Conservation (phyloP, 2,329 filamentous ascomycete species). For the Ascochyta koolunga region DNA sequence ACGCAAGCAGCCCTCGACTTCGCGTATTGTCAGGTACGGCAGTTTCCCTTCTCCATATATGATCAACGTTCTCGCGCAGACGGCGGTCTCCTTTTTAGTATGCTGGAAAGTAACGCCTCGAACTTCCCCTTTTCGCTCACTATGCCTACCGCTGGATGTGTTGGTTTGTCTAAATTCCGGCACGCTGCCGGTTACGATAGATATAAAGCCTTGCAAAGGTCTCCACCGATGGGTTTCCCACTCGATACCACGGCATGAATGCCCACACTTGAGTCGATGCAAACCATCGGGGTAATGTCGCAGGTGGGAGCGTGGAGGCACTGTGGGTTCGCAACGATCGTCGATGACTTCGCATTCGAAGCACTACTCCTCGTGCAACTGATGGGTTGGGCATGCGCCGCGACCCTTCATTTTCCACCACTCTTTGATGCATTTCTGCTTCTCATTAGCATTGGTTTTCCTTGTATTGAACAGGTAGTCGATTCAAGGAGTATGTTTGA, state of each 20-base stretch:
- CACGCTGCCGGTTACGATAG: too few relatives aligned
- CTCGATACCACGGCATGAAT: neutral
- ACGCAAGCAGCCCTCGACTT: neutral
- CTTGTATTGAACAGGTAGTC: too few relatives aligned
- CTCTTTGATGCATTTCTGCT: conserved; percentile 59
- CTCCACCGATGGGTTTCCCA: neutral
- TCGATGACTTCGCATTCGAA: neutral
- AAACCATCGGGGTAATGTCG: neutral
- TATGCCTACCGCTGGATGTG: neutral
- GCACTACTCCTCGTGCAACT: conserved; percentile 43
- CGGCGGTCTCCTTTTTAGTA: neutral
- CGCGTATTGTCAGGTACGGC: neutral
- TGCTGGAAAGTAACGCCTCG: neutral
- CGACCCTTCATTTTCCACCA: conserved; percentile 65
- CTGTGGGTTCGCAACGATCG: neutral
- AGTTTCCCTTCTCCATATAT: neutral
- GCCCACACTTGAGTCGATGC: neutral
- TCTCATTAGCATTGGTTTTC: neutral
- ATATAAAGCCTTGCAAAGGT: too few relatives aligned
- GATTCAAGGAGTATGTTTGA: too few relatives aligned
- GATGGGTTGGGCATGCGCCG: conserved; percentile 66
- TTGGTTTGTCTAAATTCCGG: too few relatives aligned
- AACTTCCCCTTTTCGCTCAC: neutral
- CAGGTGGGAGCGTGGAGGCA: neutral
- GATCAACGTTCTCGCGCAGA: neutral